Base-by-base conservation (phyloP, 345 rosid species). In the Hibiscus trionum region DNA sequence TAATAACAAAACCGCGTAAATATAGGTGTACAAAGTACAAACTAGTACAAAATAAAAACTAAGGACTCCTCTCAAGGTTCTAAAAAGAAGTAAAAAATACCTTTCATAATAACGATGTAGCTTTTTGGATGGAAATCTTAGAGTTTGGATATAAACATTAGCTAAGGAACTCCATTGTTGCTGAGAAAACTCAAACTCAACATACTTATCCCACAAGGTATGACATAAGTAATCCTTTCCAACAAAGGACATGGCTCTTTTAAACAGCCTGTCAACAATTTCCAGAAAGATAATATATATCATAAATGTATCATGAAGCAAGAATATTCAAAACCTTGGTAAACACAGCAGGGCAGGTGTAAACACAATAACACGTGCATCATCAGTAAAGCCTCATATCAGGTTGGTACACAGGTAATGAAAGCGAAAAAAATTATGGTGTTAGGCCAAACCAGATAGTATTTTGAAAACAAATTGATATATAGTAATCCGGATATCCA, bases 141-240 rank as follows among this genome's bases (percentile, higher is more conserved):
- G 66, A 74, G 88, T 78, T 82, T 86, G 93, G 64, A 87, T 79
- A 75, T 82, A 89, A 61, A 91, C 66, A 57, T 83, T 82, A 75
- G 96, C 91, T 57, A 93, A 72, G 63, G 83, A 83, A 80, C 85
- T 80, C 97, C 98, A 93, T 37, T 81, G 73, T 79, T 88, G 80
- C 74, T 78, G 82, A 33, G 82, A 80, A 63, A 88, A 78, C 80
- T 88, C 87, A 69, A 84, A 93, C 33, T 84, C 91, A 56, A 93
- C 73, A 76, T 87, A 88, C 75, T 83, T 90, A 81, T 93, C 96
- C 98, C 98, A 91, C 79, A 93, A 77, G 4, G 78, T 52, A 76
- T 78, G 89, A 75, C 91, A 86, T 66, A 79, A 80, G 79, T 86
- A 93, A 81, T 93, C 96, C 75, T 91, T 93, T 78, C 96, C 97